phyloP scores from a whole-genome alignment of 441 rosid species.

The Sinapis alba region DNA sequence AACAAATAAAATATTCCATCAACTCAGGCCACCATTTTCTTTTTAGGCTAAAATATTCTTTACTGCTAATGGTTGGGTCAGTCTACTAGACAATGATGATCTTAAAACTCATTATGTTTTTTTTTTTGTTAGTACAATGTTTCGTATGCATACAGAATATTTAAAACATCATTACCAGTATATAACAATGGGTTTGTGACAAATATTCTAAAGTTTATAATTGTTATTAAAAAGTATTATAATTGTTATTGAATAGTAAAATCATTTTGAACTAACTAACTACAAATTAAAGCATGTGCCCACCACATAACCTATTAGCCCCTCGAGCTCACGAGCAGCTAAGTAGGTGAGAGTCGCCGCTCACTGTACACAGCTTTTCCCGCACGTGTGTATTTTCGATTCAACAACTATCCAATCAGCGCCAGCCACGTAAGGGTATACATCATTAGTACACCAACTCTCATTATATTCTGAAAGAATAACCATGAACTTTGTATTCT shows the following conservation, averaged over 20 bases:
- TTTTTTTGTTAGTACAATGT: too few species aligned
- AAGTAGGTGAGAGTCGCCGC: slow-evolving; percentile 26
- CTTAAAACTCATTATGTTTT: background rate
- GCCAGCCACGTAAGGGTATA: background rate
- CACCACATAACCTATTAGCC: slow-evolving; percentile 16
- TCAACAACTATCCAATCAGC: background rate
- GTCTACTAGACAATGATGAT: background rate
- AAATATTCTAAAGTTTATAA: background rate
- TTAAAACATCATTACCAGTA: background rate
- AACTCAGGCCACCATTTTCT: slow-evolving; percentile 6
- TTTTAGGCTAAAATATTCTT: background rate
- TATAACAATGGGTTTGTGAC: background rate
- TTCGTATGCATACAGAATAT: background rate
- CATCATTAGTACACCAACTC: background rate
- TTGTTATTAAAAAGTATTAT: background rate
- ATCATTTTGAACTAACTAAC: background rate
- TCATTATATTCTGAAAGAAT: background rate
- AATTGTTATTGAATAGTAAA: background rate
- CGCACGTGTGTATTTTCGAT: slow-evolving; percentile 18
- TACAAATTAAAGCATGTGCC: slow-evolving; percentile 26
- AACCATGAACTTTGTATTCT: slow-evolving; percentile 21
- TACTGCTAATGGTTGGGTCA: background rate
- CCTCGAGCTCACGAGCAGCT: slow-evolving; percentile 22
- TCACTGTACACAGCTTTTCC: slow-evolving; percentile 23
- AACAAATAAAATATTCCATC: background rate